Conservation (phyloP, 2,329 filamentous ascomycete species). For the Pseudogymnoascus sp. region DNA sequence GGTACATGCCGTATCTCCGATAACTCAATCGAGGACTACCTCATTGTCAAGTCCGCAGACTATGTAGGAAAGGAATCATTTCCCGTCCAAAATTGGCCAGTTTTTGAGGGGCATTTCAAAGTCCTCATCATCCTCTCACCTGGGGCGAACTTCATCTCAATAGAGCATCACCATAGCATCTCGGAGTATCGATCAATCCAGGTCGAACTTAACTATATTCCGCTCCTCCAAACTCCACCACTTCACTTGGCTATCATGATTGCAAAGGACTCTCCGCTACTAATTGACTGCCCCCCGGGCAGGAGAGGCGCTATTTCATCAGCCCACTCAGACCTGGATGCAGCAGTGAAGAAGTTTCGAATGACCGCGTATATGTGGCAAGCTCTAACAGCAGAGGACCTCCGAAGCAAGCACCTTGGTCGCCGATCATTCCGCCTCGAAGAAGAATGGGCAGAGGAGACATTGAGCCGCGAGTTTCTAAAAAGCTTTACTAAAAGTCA, state of each 20-base stretch:
- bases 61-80: conserved; percentile 34
- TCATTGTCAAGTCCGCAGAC: conserved; percentile 21
- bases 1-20: neutral
- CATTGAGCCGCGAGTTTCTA: conserved; percentile 38
- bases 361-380: conserved; percentile 73
- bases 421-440: conserved; percentile 64
- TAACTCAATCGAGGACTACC: conserved; percentile 18
- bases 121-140: conserved; percentile 56
- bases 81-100: conserved; percentile 56
- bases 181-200: conserved; percentile 37
- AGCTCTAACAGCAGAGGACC: conserved; percentile 66
- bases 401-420: conserved; percentile 60
- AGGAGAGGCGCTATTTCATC: conserved; percentile 50
- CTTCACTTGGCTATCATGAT: conserved; percentile 63
- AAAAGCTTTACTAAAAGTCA: conserved; percentile 5
- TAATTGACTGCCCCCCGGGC: conserved; percentile 56
- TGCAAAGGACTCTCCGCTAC: conserved; percentile 59
- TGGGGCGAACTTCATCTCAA: conserved; percentile 54
- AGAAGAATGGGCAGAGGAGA: conserved; percentile 64
- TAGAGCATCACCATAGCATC: conserved; percentile 55
- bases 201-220: conserved; percentile 43
- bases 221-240: conserved; percentile 48
- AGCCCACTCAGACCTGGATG: conserved; percentile 43
- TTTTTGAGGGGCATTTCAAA: conserved; percentile 59
- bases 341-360: conserved; percentile 60